These are phyloP conservation scores for Suillus placidus DNA, from an alignment of 768 basidiomycete genomes.

Conservation along the genomic window DNA sequence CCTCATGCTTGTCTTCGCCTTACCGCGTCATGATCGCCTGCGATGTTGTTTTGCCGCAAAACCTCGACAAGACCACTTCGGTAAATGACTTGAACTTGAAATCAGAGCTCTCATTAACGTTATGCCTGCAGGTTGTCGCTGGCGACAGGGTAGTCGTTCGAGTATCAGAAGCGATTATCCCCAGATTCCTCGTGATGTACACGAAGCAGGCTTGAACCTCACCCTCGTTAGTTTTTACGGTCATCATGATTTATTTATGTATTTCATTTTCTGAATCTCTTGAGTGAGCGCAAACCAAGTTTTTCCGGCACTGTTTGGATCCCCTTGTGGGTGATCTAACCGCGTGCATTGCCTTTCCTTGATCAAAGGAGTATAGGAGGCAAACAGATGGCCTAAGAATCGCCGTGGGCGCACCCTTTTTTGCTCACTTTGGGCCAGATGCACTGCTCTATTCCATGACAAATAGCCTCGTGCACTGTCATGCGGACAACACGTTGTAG, in stretches of 20 bases:
- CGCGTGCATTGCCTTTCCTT: neutral
- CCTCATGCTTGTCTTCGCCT: constrained; percentile 66
- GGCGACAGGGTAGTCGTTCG: constrained; percentile 57
- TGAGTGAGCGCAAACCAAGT: neutral
- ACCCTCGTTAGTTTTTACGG: neutral
- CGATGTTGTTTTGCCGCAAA: constrained; percentile 47
- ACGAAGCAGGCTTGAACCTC: constrained; percentile 36
- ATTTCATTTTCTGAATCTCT: neutral
- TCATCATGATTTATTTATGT: neutral
- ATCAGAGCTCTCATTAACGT: constrained; percentile 29
- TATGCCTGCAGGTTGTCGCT: constrained; percentile 43
- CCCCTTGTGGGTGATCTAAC: neutral
- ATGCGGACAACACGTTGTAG: constrained; percentile 6
- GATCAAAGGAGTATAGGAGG: neutral
- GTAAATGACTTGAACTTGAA: constrained; percentile 14
- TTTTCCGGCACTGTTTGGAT: neutral
- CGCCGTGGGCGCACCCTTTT: neutral
- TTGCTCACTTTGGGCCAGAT: neutral
- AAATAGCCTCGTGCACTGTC: constrained; percentile 3
- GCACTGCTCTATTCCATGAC: neutral
- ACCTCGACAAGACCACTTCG: constrained; percentile 26
- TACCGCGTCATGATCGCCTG: constrained; percentile 69
- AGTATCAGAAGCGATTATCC: constrained; percentile 55
- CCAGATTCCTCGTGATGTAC: constrained; percentile 63
- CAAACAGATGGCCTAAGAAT: neutral